A percentile compares a stretch with the other conserved stretches of the same genome.
phyloP scores from a whole-genome alignment of 345 rosid species.

The Lepidium africanum region DNA sequence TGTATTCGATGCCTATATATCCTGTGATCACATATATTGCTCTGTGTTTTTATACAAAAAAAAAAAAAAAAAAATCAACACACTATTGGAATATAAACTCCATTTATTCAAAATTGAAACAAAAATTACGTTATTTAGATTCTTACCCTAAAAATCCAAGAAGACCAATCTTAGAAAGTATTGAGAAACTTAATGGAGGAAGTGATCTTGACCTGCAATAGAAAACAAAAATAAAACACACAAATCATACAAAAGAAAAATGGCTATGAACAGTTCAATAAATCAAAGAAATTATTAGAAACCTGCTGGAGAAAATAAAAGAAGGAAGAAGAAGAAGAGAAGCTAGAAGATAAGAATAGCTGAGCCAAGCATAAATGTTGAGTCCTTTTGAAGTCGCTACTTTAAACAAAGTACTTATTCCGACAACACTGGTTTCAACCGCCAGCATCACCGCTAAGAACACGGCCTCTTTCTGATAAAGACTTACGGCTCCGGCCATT shows the following conservation, averaged over 20 bases:
- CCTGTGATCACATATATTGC: constrained; percentile 35
- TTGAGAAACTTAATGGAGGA: too few species aligned
- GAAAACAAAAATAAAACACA: too few species aligned
- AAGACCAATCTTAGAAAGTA: too few species aligned
- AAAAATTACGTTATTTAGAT: too few species aligned
- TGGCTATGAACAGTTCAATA: too few species aligned
- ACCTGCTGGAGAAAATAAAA: constrained; percentile 68
- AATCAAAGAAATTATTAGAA: neutral
- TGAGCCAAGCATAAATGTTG: constrained; percentile 55
- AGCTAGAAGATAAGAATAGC: constrained; percentile 60
- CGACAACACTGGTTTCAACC: constrained; percentile 44
- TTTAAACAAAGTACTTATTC: constrained; percentile 61
- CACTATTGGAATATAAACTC: too few species aligned
- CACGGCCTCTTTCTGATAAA: constrained; percentile 34
- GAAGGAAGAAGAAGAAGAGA: constrained; percentile 70
- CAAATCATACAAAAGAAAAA: neutral
- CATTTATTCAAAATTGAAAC: too few species aligned
- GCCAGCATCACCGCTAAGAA: constrained; percentile 54
- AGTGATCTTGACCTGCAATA: too few species aligned
- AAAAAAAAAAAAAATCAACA: too few species aligned
- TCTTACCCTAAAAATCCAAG: too few species aligned
- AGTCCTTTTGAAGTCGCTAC: constrained; percentile 64
- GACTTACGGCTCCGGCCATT: constrained; percentile 26
- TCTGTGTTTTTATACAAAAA: too few species aligned
- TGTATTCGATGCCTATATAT: constrained; percentile 56